Evolutionary conservation across 768 basidiomycete species (phyloP).

Genomic region (Psilocybe tampanensis): DNA sequence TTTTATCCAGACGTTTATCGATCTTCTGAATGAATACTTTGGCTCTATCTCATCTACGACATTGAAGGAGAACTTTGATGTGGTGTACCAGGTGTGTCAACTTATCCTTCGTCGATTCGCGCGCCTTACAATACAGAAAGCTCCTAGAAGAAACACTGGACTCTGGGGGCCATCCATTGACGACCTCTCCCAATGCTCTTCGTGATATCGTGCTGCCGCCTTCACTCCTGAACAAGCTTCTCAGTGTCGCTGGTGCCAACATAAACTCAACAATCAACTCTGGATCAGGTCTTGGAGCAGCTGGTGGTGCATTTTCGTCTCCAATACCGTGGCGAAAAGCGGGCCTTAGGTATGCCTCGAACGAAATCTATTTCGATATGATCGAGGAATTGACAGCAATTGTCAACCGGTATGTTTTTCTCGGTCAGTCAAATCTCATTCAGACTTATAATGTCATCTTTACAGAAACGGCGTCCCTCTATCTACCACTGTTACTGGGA

Average conservation of each 20-base stretch:
- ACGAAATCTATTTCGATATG: conserved; percentile 94
- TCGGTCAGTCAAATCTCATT: neutral
- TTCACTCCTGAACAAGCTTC: conserved; percentile 76
- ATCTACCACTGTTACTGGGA: conserved; percentile 71
- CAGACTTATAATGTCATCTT: conserved; percentile 1
- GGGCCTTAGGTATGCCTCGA: conserved; percentile 79
- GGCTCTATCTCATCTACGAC: conserved; percentile 80
- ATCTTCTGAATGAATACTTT: conserved; percentile 85
- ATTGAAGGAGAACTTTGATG: conserved; percentile 91
- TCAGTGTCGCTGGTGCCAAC: conserved; percentile 55
- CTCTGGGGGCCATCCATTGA: conserved; percentile 88
- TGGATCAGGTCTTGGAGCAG: conserved; percentile 40
- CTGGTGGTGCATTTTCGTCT: conserved; percentile 71
- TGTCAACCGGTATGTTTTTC: conserved; percentile 64
- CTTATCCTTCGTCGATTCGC: neutral
- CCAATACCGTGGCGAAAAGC: conserved; percentile 94
- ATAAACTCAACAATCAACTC: conserved; percentile 49
- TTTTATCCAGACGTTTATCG: conserved; percentile 83
- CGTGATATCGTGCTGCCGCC: conserved; percentile 94
- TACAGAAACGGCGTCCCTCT: conserved; percentile 69
- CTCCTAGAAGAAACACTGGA: conserved; percentile 96
- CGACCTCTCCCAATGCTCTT: conserved; percentile 86
- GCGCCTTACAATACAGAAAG: conserved; percentile 37
- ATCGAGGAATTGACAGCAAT: conserved; percentile 79
- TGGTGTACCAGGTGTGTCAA: conserved; percentile 84